Conservation (phyloP, 179 eudicot species). For the Sideroxylon spinosum region DNA sequence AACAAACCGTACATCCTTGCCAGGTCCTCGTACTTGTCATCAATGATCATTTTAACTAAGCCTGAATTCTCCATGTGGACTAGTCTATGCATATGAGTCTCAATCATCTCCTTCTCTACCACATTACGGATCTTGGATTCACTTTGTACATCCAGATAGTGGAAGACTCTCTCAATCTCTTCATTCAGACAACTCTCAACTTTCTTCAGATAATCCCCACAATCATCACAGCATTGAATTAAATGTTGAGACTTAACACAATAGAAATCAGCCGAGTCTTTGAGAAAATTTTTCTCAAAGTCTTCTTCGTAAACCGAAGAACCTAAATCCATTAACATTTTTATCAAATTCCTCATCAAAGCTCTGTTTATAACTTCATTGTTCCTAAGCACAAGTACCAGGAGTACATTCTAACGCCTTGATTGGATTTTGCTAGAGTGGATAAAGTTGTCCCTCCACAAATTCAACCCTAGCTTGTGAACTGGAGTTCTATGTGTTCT, state of each 20-base stretch:
- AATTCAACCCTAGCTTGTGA: constrained; percentile 75
- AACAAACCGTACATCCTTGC: constrained; percentile 79
- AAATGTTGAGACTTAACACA: constrained; percentile 74
- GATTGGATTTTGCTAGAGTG: constrained; percentile 63
- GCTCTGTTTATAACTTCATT: constrained; percentile 65
- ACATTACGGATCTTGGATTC: constrained; percentile 78
- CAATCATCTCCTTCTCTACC: constrained; percentile 86
- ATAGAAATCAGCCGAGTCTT: constrained; percentile 70
- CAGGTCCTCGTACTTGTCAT: constrained; percentile 80
- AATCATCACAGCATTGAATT: constrained; percentile 72
- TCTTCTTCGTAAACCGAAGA: constrained; percentile 80
- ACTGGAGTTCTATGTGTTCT: constrained; percentile 71
- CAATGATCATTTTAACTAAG: constrained; percentile 67
- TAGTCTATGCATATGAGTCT: constrained; percentile 68
- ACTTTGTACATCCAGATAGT: constrained; percentile 68
- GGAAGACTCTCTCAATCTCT: constrained; percentile 85
- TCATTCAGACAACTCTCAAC: constrained; percentile 80
- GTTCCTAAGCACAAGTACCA: constrained; percentile 53
- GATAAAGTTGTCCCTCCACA: constrained; percentile 79
- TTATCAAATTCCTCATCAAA: constrained; percentile 53
- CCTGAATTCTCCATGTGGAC: constrained; percentile 95
- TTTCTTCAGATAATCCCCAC: constrained; percentile 79
- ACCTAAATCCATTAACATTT: constrained; percentile 78
- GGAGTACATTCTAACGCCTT: constrained; percentile 58
- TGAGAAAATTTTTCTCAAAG: constrained; percentile 83